phyloP scores from a whole-genome alignment of 192 early-diverging fungal genomes.

The Rhizophagus clarus region DNA sequence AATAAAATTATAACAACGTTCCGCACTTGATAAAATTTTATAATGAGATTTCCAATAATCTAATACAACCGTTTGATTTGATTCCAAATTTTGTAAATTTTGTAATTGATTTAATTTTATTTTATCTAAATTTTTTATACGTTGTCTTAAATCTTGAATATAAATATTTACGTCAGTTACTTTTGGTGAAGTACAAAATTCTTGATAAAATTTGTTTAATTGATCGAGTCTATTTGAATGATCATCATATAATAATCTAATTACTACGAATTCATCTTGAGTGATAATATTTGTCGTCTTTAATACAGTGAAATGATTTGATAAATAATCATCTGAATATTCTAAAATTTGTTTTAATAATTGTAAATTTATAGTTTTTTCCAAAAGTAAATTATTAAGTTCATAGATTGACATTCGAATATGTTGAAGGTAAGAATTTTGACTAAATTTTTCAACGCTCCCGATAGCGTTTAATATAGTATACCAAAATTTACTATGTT shows the following conservation, averaged over 20 bases:
- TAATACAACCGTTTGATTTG: too few relatives aligned
- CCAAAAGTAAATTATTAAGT: background rate
- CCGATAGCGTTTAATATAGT: background rate
- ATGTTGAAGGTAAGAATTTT: background rate
- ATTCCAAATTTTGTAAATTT: too few relatives aligned
- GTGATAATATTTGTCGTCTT: background rate
- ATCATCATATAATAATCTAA: background rate
- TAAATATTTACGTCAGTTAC: background rate
- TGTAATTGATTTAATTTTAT: background rate
- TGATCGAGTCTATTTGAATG: background rate
- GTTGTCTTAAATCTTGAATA: background rate
- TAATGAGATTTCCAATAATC: slow-evolving; percentile 11
- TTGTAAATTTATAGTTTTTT: background rate
- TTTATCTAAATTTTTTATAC: background rate
- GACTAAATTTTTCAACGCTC: background rate
- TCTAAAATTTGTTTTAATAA: background rate
- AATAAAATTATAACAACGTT: background rate
- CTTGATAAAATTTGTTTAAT: background rate
- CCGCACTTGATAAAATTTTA: background rate
- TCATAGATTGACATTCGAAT: background rate
- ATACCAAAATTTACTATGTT: background rate
- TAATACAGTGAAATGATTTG: background rate
- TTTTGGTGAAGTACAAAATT: background rate
- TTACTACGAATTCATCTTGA: background rate
- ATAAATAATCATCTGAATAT: background rate